Conservation (phyloP, 2,329 filamentous ascomycete species). For the Fusarium sp. region DNA sequence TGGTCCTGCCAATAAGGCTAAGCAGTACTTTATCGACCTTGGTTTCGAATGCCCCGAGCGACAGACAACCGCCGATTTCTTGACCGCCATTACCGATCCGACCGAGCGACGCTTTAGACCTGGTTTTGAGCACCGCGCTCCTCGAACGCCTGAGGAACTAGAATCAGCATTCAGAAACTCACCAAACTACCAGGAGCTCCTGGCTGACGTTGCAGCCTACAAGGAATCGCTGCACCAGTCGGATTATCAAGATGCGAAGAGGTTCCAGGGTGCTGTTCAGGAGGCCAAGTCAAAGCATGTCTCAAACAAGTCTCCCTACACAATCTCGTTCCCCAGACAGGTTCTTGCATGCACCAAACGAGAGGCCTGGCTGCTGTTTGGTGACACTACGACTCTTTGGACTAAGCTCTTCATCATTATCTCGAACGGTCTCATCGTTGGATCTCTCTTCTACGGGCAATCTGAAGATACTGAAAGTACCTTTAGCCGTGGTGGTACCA, state of each 20-base stretch:
- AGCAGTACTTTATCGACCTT: constrained; percentile 72
- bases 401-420: constrained; percentile 85
- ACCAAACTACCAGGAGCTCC: constrained; percentile 66
- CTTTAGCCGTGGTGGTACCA: constrained; percentile 62
- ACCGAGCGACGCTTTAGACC: constrained; percentile 74
- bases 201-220: constrained; percentile 67
- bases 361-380: constrained; percentile 82
- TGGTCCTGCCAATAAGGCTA: constrained; percentile 69
- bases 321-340: constrained; percentile 78
- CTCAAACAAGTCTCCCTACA: constrained; percentile 76
- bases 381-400: constrained; percentile 78
- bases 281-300: constrained; percentile 78
- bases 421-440: constrained; percentile 78
- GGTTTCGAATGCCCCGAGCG: constrained; percentile 76
- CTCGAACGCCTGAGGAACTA: constrained; percentile 75
- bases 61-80: constrained; percentile 66
- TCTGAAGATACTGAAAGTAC: constrained; percentile 69
- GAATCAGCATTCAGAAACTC: constrained; percentile 73
- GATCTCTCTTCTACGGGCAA: constrained; percentile 81
- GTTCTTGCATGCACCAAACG: constrained; percentile 75
- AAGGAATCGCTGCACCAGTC: constrained; percentile 60
- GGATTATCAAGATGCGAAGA: constrained; percentile 68
- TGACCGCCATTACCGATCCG: constrained; percentile 62
- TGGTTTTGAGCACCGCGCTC: constrained; percentile 71
- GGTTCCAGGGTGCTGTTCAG: constrained; percentile 74